Base-by-base conservation (phyloP, 2,329 filamentous ascomycete species). In the Colletotrichum echinochloae region DNA sequence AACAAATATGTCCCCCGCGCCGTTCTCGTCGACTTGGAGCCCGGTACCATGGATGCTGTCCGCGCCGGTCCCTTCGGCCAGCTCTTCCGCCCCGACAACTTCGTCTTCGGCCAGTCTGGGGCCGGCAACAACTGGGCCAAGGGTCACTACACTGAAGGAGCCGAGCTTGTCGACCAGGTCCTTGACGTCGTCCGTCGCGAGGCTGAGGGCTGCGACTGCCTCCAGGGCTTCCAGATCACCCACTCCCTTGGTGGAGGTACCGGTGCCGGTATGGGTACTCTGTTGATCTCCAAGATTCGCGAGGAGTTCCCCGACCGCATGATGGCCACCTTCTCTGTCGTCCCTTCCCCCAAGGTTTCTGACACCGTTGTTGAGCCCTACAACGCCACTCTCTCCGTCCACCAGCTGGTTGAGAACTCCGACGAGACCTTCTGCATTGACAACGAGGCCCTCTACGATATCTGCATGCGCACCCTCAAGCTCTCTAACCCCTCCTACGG, bases 111-210 rank as follows among this genome's bases (percentile, higher is more conserved):
- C 79, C 96, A 98, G 89, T 98, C 96, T 79, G 95, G 96, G 90
- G 96, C 96, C 84, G 96, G 96, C 87, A 99, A 99, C 94, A 98
- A 98, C 92, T 99, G 96, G 96, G 96, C 96, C 85, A 99, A 98
- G 92, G 96, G 96, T 87, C 96, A 99, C 85, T 99, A 99, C 91
- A 99, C 96, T 76, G 96, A 99, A 89, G 96, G 96, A 91, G 96
- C 96, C 78, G 96, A 99, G 88, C 91, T 98, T 74, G 96, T 99
- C 77, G 96, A 99, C 88, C 90, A 98, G 81, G 96, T 99, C 77
- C 91, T 99, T 78, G 96, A 98, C 83, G 96, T 99, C 76, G 95
- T 99, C 82, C 96, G 96, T 83, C 95, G 96, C 80, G 96, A 99
- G 90, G 95, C 96, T 77, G 96, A 99, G 88, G 94, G 93, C 83